A percentile compares a stretch with the other conserved stretches of the same genome.
Evolutionary conservation across 2,329 filamentous ascomycete genomes (phyloP).

Genomic region (Cladosporium sp.): DNA sequence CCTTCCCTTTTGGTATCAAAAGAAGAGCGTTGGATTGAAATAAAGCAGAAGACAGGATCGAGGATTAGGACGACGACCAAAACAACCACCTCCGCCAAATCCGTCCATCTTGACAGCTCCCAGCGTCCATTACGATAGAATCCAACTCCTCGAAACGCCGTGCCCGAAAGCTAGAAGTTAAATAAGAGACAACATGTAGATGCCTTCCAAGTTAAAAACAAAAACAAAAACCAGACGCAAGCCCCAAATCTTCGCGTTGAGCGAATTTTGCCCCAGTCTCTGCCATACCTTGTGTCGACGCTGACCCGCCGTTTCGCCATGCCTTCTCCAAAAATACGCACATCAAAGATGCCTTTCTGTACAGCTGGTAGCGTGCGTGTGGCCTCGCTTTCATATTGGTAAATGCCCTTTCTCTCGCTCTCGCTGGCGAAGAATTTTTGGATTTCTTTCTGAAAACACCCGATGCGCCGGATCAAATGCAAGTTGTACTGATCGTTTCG

Average conservation of each 20-base stretch:
- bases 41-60: not conserved
- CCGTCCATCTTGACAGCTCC: not conserved
- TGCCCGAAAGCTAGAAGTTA: not conserved
- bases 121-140: not conserved
- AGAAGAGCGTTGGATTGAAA: not conserved
- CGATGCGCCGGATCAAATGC: constrained; percentile 15
- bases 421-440: not conserved
- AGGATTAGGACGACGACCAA: not conserved
- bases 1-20: constrained; percentile 4
- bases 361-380: not conserved
- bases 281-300: not conserved
- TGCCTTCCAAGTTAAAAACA: not conserved
- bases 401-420: not conserved
- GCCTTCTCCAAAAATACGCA: constrained; percentile 3
- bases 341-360: constrained; percentile 10
- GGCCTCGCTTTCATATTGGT: not conserved
- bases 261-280: not conserved
- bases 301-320: not conserved
- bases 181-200: not conserved
- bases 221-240: not conserved
- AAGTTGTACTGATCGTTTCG: constrained; percentile 11
- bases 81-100: not conserved
- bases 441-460: not conserved
- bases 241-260: not conserved
- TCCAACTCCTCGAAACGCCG: constrained; percentile 1